Percentiles rank a stretch among this genome's conserved stretches.
Evolutionary conservation across 108 stramenopile genomes (phyloP).

Genomic region (Asterionellopsis glacialis): DNA sequence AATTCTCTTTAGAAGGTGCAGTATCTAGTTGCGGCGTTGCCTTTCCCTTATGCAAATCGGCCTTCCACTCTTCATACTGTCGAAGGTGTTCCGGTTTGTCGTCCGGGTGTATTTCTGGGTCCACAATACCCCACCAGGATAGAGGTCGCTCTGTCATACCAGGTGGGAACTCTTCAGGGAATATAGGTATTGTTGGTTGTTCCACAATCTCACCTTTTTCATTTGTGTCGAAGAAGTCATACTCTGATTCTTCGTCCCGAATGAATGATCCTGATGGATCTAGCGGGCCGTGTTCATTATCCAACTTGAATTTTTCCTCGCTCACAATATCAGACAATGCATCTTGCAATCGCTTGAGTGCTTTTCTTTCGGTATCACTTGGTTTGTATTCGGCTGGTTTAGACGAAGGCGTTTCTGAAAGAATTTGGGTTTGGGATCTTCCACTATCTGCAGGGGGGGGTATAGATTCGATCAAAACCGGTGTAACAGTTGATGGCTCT

Average conservation of each 20-base stretch:
- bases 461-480: too few species aligned
- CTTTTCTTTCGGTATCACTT: background rate
- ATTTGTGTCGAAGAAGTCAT: slow-evolving; percentile 51
- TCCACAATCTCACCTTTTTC: slow-evolving; percentile 36
- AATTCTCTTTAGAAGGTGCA: too few species aligned
- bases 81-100: slow-evolving; percentile 16
- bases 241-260: background rate
- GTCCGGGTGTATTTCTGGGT: slow-evolving; percentile 19
- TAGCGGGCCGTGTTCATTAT: background rate
- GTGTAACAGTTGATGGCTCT: too few species aligned
- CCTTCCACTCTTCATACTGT: slow-evolving; percentile 42
- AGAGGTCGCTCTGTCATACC: slow-evolving; percentile 36
- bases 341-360: too few species aligned
- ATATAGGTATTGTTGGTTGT: slow-evolving; percentile 46
- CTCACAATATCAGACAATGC: too few species aligned
- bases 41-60: too few species aligned
- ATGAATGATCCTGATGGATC: slow-evolving; percentile 8
- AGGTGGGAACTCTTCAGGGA: slow-evolving; percentile 55
- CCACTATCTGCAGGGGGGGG: too few species aligned
- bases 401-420: slow-evolving; percentile 9
- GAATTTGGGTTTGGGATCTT: background rate
- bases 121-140: slow-evolving; percentile 66
- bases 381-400: slow-evolving; percentile 27
- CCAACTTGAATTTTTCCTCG: too few species aligned
- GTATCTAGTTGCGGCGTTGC: too few species aligned